Percentiles rank a stretch among this genome's conserved stretches.
These are phyloP conservation scores for Typha latifolia DNA, from an alignment of 176 grass and related monocot species.

Conservation along the genomic window DNA sequence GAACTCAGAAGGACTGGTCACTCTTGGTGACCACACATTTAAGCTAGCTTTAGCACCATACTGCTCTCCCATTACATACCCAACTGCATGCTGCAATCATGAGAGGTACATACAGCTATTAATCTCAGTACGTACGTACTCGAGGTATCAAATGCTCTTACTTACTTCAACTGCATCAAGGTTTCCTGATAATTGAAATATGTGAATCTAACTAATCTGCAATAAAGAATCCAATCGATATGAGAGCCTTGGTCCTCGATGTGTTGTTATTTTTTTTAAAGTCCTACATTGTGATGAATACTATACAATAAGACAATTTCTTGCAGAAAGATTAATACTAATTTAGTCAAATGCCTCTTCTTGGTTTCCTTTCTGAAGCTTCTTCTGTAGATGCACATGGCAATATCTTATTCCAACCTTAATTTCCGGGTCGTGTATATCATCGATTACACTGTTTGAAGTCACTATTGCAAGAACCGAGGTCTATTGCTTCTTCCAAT, in stretches of 20 bases:
- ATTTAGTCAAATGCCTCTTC: background rate
- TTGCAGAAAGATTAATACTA: background rate
- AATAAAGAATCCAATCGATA: background rate
- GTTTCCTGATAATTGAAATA: background rate
- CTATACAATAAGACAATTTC: background rate
- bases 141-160: background rate
- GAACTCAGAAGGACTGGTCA: constrained; percentile 59
- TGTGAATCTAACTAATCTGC: background rate
- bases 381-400: constrained; percentile 40
- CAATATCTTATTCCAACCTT: background rate
- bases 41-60: constrained; percentile 81
- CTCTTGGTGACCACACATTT: constrained; percentile 82
- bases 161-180: background rate
- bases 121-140: background rate
- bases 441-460: too few relatives aligned
- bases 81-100: constrained; percentile 66
- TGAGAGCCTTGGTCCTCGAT: background rate
- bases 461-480: too few relatives aligned
- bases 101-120: background rate
- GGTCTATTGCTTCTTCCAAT: too few relatives aligned
- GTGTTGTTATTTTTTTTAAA: background rate
- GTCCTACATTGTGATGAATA: background rate
- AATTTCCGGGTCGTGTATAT: background rate
- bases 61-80: constrained; percentile 46
- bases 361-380: constrained; percentile 23